Percentiles rank a stretch among this genome's conserved stretches.
phyloP scores from a whole-genome alignment of 495 filamentous ascomycete genomes.

The Penicillium cinerascens region DNA sequence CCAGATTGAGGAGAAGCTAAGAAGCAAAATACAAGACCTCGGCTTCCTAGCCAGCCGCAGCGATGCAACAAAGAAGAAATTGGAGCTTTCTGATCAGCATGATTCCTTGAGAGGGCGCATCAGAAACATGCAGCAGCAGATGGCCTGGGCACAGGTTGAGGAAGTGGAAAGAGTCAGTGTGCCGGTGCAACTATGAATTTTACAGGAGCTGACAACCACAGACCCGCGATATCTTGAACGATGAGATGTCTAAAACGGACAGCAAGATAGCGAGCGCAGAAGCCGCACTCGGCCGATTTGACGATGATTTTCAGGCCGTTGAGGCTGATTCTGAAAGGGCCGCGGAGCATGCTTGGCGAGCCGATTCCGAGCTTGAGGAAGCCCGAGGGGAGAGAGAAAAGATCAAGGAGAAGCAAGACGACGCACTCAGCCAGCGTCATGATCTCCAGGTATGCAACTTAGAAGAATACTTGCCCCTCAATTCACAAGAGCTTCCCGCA shows the following conservation, averaged over 20 bases:
- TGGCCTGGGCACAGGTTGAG: conserved; percentile 73
- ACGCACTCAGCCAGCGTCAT: conserved; percentile 40
- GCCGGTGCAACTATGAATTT: background rate
- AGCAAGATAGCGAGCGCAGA: conserved; percentile 40
- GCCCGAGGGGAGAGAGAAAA: conserved; percentile 38
- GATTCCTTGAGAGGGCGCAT: conserved; percentile 52
- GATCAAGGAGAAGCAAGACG: conserved; percentile 37
- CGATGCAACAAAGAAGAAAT: conserved; percentile 46
- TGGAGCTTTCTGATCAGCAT: conserved; percentile 57
- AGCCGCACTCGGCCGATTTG: conserved; percentile 35
- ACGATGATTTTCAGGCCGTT: conserved; percentile 40
- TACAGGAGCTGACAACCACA: conserved; percentile 12
- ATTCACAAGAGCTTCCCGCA: background rate
- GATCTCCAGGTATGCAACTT: conserved; percentile 41
- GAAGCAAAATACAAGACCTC: conserved; percentile 46
- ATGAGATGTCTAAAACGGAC: conserved; percentile 35
- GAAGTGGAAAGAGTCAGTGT: conserved; percentile 45
- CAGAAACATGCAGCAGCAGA: conserved; percentile 50
- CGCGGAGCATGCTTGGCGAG: conserved; percentile 51
- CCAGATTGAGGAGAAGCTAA: conserved; percentile 59
- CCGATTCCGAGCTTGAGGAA: conserved; percentile 47
- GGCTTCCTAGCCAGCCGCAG: conserved; percentile 41
- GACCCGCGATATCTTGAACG: conserved; percentile 31
- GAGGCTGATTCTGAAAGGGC: conserved; percentile 49
- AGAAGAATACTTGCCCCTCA: conserved; percentile 3